These are phyloP conservation scores for Rutstroemia sp. DNA, from an alignment of 2,329 filamentous ascomycete genomes.

Conservation along the genomic window DNA sequence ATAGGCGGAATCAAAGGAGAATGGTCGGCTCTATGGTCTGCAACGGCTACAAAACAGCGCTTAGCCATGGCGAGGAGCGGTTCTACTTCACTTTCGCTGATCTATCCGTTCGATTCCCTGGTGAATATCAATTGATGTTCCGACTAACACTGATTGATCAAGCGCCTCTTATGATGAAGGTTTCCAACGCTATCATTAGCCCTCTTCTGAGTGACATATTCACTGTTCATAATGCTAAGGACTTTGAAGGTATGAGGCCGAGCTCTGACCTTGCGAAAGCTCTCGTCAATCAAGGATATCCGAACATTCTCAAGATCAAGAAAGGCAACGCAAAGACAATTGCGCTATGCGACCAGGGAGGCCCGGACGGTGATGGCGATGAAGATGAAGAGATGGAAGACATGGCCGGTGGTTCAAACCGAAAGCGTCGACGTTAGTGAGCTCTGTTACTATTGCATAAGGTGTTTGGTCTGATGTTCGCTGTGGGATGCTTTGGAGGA, in stretches of 20 bases:
- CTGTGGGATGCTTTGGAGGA: too few species aligned
- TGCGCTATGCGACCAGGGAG: constrained; percentile 28
- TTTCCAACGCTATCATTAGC: constrained; percentile 38
- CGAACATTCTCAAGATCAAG: constrained; percentile 67
- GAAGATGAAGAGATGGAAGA: constrained; percentile 20
- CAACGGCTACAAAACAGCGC: constrained; percentile 67
- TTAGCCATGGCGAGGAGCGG: constrained; percentile 65
- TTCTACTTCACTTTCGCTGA: constrained; percentile 86
- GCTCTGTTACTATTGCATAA: too few species aligned
- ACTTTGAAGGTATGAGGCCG: constrained; percentile 77
- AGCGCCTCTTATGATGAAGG: constrained; percentile 27
- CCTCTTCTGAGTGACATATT: constrained; percentile 54
- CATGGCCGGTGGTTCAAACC: neutral
- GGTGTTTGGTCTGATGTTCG: too few species aligned
- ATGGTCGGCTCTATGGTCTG: constrained; percentile 76
- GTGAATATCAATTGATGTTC: constrained; percentile 68
- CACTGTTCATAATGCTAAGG: constrained; percentile 74
- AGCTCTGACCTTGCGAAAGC: constrained; percentile 67
- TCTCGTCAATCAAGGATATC: constrained; percentile 69
- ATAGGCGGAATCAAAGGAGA: constrained; percentile 63
- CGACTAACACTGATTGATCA: constrained; percentile 60
- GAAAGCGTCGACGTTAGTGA: neutral
- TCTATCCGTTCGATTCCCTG: constrained; percentile 70
- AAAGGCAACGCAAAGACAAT: constrained; percentile 65
- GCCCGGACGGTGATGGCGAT: constrained; percentile 22